phyloP scores from a whole-genome alignment of 2,329 filamentous ascomycete genomes.

The Diaporthe eres region DNA sequence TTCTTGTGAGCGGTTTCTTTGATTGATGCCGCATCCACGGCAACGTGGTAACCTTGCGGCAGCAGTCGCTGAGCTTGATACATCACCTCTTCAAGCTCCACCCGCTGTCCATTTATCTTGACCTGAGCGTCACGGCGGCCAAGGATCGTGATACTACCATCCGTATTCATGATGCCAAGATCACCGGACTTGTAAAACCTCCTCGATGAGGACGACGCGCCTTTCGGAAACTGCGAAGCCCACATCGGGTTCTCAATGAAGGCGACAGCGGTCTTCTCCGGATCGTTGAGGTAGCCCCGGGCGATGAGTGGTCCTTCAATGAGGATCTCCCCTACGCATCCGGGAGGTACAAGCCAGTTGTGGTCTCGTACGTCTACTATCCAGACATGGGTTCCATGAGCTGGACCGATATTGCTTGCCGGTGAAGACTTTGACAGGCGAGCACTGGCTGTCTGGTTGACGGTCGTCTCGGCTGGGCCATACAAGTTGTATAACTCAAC shows the following conservation, averaged over 20 bases:
- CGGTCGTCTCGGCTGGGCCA: neutral
- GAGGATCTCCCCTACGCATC: neutral
- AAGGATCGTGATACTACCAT: neutral
- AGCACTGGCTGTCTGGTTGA: neutral
- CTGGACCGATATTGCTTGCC: neutral
- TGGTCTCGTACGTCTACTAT: neutral
- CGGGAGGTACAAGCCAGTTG: neutral
- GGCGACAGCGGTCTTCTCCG: neutral
- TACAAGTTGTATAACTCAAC: neutral
- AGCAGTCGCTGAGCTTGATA: neutral
- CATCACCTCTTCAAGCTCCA: neutral
- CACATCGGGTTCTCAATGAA: neutral
- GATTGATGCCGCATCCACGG: neutral
- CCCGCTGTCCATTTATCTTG: neutral
- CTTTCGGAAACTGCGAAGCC: neutral
- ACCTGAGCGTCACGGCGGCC: neutral
- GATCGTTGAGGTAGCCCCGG: neutral
- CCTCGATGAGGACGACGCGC: neutral
- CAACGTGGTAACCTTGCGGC: neutral
- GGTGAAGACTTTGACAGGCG: neutral
- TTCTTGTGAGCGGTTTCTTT: neutral
- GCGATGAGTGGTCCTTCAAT: neutral
- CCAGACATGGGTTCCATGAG: neutral
- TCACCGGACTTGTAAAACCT: neutral
- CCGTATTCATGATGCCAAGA: neutral